phyloP scores from a whole-genome alignment of 2,329 filamentous ascomycete genomes.

The Fusarium mexicanum region DNA sequence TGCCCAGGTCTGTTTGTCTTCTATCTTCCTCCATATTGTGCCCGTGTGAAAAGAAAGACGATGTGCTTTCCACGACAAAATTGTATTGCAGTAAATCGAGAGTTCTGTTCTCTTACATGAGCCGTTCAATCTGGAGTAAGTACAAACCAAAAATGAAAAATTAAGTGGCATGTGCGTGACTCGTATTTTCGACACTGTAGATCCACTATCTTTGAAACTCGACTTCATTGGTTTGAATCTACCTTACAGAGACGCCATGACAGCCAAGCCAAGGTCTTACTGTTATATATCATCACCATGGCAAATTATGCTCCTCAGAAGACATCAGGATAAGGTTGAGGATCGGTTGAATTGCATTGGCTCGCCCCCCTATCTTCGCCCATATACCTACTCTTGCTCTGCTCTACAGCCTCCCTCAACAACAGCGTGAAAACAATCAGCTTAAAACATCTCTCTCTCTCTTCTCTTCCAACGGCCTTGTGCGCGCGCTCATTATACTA shows the following conservation, averaged over 20 bases:
- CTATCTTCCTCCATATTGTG: constrained; percentile 78
- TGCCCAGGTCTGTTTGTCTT: constrained; percentile 74
- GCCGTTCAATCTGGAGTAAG: background rate
- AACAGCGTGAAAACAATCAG: constrained; percentile 37
- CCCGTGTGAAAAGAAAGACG: background rate
- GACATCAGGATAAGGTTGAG: constrained; percentile 1
- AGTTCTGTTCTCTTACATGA: background rate
- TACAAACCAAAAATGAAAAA: constrained; percentile 19
- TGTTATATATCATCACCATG: constrained; percentile 20
- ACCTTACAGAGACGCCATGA: constrained; percentile 14
- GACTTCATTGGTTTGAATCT: constrained; percentile 27
- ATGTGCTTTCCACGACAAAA: background rate
- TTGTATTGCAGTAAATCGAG: background rate
- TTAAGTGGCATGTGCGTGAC: constrained; percentile 32
- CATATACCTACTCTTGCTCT: constrained; percentile 39
- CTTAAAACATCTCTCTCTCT: constrained; percentile 36
- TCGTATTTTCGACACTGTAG: constrained; percentile 33
- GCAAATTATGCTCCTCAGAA: constrained; percentile 11
- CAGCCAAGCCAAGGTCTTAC: background rate
- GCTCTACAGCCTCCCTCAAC: constrained; percentile 29
- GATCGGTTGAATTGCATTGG: constrained; percentile 46
- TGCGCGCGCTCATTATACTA: constrained; percentile 41
- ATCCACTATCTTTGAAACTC: constrained; percentile 29
- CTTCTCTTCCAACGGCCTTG: constrained; percentile 35
- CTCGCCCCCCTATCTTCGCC: constrained; percentile 45